Conservation (phyloP, 495 filamentous ascomycete genomes). For the Recurvomyces mirabilis region DNA sequence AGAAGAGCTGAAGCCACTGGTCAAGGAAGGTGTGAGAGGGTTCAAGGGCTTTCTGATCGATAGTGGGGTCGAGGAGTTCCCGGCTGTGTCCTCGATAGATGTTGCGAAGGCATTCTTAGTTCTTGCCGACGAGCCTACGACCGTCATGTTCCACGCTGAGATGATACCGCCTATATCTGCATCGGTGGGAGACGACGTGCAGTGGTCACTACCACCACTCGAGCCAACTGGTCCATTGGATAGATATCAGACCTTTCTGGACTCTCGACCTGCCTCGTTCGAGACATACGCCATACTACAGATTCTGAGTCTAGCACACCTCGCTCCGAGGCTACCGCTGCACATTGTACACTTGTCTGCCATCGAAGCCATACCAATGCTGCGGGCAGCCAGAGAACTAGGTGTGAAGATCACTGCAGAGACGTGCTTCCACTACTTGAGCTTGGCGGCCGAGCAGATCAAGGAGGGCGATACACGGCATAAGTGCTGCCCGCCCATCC, state of each 20-base stretch:
- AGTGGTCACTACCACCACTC: constrained; percentile 58
- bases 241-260: constrained; percentile 80
- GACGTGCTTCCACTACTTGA: constrained; percentile 96
- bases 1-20: constrained; percentile 64
- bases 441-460: constrained; percentile 78
- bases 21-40: constrained; percentile 75
- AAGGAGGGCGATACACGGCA: constrained; percentile 84
- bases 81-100: constrained; percentile 70
- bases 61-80: constrained; percentile 93
- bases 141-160: constrained; percentile 97
- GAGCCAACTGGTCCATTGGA: constrained; percentile 65
- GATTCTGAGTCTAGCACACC: constrained; percentile 67
- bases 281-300: constrained; percentile 85
- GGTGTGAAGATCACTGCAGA: constrained; percentile 91
- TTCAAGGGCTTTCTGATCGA: constrained; percentile 99
- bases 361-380: constrained; percentile 80
- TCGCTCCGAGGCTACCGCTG: constrained; percentile 73
- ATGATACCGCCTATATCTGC: constrained; percentile 84
- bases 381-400: constrained; percentile 62
- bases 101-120: constrained; percentile 68
- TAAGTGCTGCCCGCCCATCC: constrained; percentile 97
- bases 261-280: constrained; percentile 78
- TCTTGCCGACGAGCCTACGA: constrained; percentile 66
- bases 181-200: constrained; percentile 70
- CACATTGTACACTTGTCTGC: constrained; percentile 96